A percentile compares a stretch with the other conserved stretches of the same genome.
Evolutionary conservation across 768 basidiomycete genomes (phyloP).

Genomic region (Calvatia gigantea): DNA sequence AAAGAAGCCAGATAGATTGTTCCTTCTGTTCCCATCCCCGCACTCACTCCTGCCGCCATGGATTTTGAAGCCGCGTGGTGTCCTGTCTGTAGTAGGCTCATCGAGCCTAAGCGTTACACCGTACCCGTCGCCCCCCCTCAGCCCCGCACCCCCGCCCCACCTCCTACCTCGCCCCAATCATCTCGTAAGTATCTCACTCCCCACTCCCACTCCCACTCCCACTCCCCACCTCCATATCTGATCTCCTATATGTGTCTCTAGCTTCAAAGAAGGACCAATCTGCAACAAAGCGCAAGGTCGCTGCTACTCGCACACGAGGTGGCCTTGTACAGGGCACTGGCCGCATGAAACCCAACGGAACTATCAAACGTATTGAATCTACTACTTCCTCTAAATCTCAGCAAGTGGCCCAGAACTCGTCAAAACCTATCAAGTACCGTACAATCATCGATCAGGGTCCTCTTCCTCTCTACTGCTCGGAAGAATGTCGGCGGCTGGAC

Average conservation of each 20-base stretch:
- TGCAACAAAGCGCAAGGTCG: slow-evolving; percentile 24
- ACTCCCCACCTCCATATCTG: too few relatives aligned
- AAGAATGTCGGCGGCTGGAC: slow-evolving; percentile 66
- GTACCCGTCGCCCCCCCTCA: slow-evolving; percentile 38
- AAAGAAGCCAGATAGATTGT: slow-evolving; percentile 12
- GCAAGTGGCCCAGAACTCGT: slow-evolving; percentile 17
- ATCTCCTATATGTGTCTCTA: too few relatives aligned
- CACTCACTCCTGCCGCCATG: slow-evolving; percentile 21
- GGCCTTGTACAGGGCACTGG: slow-evolving; percentile 68
- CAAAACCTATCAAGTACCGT: slow-evolving; percentile 42
- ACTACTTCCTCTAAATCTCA: slow-evolving; percentile 12
- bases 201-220: slow-evolving; percentile 2
- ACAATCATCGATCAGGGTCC: slow-evolving; percentile 78
- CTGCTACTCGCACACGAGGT: slow-evolving; percentile 36
- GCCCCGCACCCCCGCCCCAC: slow-evolving; percentile 26
- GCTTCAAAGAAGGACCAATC: slow-evolving; percentile 12
- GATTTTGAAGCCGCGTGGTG: slow-evolving; percentile 76
- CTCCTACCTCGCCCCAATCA: slow-evolving; percentile 36
- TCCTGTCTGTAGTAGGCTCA: slow-evolving; percentile 74
- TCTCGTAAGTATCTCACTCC: slow-evolving; percentile 28
- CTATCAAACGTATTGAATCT: slow-evolving; percentile 37
- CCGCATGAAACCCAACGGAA: slow-evolving; percentile 55
- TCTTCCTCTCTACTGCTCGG: slow-evolving; percentile 83
- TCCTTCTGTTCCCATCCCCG: slow-evolving; percentile 8
- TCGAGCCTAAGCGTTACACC: slow-evolving; percentile 70